Percentiles rank a stretch among this genome's conserved stretches.
Evolutionary conservation across 2,329 filamentous ascomycete genomes (phyloP).

Genomic region (Colletotrichum godetiae): DNA sequence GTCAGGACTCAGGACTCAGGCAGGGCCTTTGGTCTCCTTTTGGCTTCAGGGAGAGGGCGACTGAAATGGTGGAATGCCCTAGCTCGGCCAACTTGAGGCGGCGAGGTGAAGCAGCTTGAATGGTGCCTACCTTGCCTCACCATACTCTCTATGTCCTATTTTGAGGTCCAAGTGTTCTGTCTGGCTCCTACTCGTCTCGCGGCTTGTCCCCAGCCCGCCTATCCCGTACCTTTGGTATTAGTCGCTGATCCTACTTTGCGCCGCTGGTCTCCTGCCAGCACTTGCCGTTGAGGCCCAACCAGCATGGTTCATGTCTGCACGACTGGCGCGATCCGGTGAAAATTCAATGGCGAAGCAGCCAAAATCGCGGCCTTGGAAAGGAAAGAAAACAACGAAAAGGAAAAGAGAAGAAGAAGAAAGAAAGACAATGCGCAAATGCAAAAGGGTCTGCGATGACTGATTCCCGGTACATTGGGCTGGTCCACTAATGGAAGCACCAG

Average conservation of each 20-base stretch:
- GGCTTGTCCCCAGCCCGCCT: background rate
- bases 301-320: background rate
- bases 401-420: background rate
- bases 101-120: background rate
- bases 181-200: background rate
- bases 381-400: background rate
- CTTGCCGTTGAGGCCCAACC: background rate
- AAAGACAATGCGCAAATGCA: background rate
- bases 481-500: slow-evolving; percentile 16
- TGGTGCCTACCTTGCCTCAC: background rate
- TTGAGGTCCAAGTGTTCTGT: background rate
- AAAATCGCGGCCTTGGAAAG: background rate
- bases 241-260: slow-evolving; percentile 8
- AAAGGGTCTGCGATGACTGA: background rate
- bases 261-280: background rate
- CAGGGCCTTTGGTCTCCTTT: background rate
- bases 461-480: slow-evolving; percentile 14
- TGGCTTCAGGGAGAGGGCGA: slow-evolving; percentile 10
- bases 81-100: background rate
- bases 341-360: background rate
- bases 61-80: background rate
- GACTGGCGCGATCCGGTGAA: background rate
- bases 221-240: background rate
- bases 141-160: background rate
- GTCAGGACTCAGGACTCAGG: background rate